Percentiles rank a stretch among this genome's conserved stretches.
These are phyloP conservation scores for Chaetomium sp. DNA, from an alignment of 2,329 filamentous ascomycete genomes.

Conservation along the genomic window DNA sequence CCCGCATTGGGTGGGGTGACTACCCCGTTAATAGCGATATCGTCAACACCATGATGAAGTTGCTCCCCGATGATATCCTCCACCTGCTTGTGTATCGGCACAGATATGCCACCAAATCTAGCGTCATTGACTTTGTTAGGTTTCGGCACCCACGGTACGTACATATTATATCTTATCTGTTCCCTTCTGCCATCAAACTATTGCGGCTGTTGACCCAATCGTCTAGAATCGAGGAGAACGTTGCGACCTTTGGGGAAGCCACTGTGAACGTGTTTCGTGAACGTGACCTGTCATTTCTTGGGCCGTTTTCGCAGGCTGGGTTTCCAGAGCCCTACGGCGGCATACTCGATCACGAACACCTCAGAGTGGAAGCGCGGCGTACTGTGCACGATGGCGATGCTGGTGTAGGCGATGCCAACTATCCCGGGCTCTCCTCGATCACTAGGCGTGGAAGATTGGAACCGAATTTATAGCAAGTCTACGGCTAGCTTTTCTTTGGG, in stretches of 20 bases:
- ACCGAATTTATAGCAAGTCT: conserved; percentile 1
- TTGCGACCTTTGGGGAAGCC: conserved; percentile 45
- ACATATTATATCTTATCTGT: background rate
- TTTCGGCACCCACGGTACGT: conserved; percentile 41
- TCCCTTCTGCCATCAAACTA: background rate
- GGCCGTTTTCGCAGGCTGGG: conserved; percentile 7
- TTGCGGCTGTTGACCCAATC: background rate
- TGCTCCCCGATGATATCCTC: conserved; percentile 53
- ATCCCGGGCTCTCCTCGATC: no score
- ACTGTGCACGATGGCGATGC: conserved; percentile 17
- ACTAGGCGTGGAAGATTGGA: conserved; percentile 12
- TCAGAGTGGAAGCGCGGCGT: conserved; percentile 20
- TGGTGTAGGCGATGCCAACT: background rate
- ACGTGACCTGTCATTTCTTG: conserved; percentile 15
- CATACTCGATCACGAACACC: conserved; percentile 24
- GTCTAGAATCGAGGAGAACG: conserved; percentile 46
- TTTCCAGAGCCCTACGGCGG: conserved; percentile 28
- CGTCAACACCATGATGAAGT: conserved; percentile 49
- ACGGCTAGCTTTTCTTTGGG: background rate
- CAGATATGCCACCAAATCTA: conserved; percentile 47
- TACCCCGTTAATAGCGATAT: conserved; percentile 37
- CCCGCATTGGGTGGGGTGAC: conserved; percentile 39
- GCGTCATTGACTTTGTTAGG: conserved; percentile 48
- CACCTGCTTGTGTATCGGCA: conserved; percentile 52
- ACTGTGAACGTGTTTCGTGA: conserved; percentile 32